Evolutionary conservation across 1,284 basidiomycete genomes (phyloP), one percentile per base, ranked within the genome.

Genomic region (Caloboletus firmus): DNA sequence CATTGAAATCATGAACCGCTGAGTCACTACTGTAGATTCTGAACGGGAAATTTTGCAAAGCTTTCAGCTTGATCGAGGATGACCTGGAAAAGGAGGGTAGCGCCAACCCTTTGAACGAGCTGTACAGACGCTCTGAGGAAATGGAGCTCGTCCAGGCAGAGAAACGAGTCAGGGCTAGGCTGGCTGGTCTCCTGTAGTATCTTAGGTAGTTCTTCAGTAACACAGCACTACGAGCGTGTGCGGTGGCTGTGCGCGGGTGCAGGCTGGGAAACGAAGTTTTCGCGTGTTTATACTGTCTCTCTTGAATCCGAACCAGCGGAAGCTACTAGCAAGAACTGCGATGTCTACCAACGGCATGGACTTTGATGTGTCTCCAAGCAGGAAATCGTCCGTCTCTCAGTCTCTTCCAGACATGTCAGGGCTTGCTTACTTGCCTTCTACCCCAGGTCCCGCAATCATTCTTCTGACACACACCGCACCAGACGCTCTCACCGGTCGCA

Each of bases 381-480:
- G 76, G 57, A 86, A 81, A 65, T 87, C 84, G 87, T 89, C 65
- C 61, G 84, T 70, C 40, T 59, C 37, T 49, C 59, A 51, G 60
- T 54, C 22, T 45, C 30, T 24, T 30, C 17, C 34, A 32, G 49
- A 54, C 20, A 39, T 49, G 34, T 42, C 17, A 32, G 18, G 12
- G 22, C 13, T 59, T 49, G 15, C 57, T 68, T 5, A 67, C 45
- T 32, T 50, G 40, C 18, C 18, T 57, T 54, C 53, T 48, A 30
- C 51, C 41, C 45, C 52, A 87, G 84, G 51, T 83, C 84, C 60
- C 82, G 84, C 59, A 84, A 84, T 65, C 81, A 81, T 66, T 90
- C 87, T 13, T 82, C 82, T 40, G 88, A 89, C 65, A 90, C 87
- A 20, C 80, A 83, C 59, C 81, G 80, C 45, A 89, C 87, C 32